Evolutionary conservation across 192 early-diverging fungal species (phyloP), one percentile per base, ranked within the genome.

Genomic region (Spizellomyces sp.): DNA sequence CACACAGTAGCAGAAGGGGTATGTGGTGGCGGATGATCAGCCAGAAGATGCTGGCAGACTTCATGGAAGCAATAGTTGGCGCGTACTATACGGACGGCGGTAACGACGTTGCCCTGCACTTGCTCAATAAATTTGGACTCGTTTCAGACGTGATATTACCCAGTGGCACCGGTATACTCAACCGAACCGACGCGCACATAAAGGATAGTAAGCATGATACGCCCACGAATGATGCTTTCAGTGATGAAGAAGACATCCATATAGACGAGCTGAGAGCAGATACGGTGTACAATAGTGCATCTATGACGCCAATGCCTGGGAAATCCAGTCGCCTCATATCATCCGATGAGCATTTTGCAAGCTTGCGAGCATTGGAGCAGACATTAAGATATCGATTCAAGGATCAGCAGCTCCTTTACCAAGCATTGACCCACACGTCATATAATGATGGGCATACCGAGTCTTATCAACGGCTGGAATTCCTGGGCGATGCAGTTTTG

Each of bases 401-500:
- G 22, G 80, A 92, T 54, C 85, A 81, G 6, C 45, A 76, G 1
- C 63, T 93, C n/a, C 74, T 92, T 19, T 67, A 80, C 6, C 89
- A 96, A 62, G 93, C 95, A 1, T 74, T 96, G 58, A 94, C 92
- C 1, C 94, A 95, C 62, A 17, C 58, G 14, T 77, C 78, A 10
- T 45, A 9, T 46, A 47, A 9, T 50, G 22, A 8, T 10, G 48
- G 27, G 9, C 8, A 21, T 9, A 15, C 45, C 12, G 70, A 77
- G 50, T 92, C 91, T 72, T 97, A 96, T 72, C 89, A 97, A 74
- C 90, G 93, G 7, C 81, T 97, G 12, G 95, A 97, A 81, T 96
- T 90, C 67, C 71, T 96, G 45, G 95, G 95, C 7, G 94, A 97
- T 54, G 93, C 93, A 0, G 79, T 96, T 19, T 48, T 97, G 61